Base-by-base conservation (phyloP, 768 basidiomycete species). In the Coprinellus aureogranulatus region DNA sequence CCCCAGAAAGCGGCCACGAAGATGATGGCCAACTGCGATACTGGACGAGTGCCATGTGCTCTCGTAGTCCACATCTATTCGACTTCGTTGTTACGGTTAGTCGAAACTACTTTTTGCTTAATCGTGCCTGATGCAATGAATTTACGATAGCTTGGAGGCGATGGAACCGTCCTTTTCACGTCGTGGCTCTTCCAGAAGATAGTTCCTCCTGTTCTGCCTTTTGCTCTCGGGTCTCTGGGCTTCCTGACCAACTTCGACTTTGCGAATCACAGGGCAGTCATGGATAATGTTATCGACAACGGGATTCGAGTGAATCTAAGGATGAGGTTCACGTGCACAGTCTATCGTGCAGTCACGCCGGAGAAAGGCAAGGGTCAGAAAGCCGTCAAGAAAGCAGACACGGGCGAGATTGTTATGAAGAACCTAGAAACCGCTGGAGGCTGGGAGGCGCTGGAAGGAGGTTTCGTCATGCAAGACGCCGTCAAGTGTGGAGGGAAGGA, bases 141-240 rank as follows among this genome's bases (percentile, higher is more conserved):
- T 31, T 26, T 55, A 53, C 31, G 47, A 37, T 42, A 98, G 95
- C 87, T 98, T 60, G 97, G 97, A 47, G 97, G 97, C 10, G 97
- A 99, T 69, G 97, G 97, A 14, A 99, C 97, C 0, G 95, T 98
- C 2, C 83, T 99, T 16, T 99, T 98, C 76, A 97, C 97, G 4
- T 98, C 97, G 2, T 98, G 97, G 97, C 79, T 99, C 30, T 99
- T 99, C 78, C 97, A 99, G 70, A 87, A 88, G 53, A 93, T 99
- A 66, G 97, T 98, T 16, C 97, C 97, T n/a, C 97, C 97, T 12
- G 94, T 98, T 37, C 87, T 99, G 14, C 88, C 97, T 1, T 99
- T 99, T 70, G 95, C 97, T 1, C 82, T 99, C 26, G 97, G 97
- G 44, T 98, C 96, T 4, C 84, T 99, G 25, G 96, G 97, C 47